A percentile compares a stretch with the other conserved stretches of the same genome.
These are phyloP conservation scores for Naganishia vaughanmartiniae DNA, from an alignment of 768 basidiomycete genomes.

Conservation along the genomic window DNA sequence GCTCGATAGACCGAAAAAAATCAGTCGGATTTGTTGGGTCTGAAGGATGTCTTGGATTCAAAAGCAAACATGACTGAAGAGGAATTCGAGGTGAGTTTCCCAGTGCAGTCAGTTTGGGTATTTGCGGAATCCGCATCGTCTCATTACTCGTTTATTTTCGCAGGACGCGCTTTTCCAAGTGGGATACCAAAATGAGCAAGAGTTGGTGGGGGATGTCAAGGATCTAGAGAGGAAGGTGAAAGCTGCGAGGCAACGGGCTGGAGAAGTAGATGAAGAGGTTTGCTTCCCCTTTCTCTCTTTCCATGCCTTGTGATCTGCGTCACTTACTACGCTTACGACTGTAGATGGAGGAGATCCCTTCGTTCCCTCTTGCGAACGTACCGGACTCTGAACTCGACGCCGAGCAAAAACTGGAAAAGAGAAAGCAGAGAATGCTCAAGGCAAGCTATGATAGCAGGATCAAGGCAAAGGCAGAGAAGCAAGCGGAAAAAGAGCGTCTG, in stretches of 20 bases:
- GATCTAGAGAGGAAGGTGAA: slow-evolving; percentile 60
- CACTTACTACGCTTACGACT: too few species aligned
- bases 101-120: slow-evolving; percentile 4
- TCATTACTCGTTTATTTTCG: slow-evolving; percentile 7
- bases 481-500: slow-evolving; percentile 65
- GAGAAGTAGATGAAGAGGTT: slow-evolving; percentile 36
- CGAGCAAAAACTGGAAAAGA: slow-evolving; percentile 88
- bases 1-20: slow-evolving; percentile 11
- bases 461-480: slow-evolving; percentile 79
- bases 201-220: slow-evolving; percentile 61
- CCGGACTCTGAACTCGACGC: slow-evolving; percentile 91
- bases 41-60: slow-evolving; percentile 59
- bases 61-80: slow-evolving; percentile 63
- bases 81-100: slow-evolving; percentile 62
- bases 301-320: too few species aligned
- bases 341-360: slow-evolving; percentile 46
- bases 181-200: slow-evolving; percentile 59
- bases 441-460: slow-evolving; percentile 88
- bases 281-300: background rate
- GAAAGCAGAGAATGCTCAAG: slow-evolving; percentile 85
- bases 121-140: background rate
- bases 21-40: slow-evolving; percentile 9
- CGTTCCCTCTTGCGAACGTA: slow-evolving; percentile 85
- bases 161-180: slow-evolving; percentile 66
- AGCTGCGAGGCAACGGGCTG: slow-evolving; percentile 57